Evolutionary conservation across 2,329 filamentous ascomycete genomes (phyloP), one percentile per base, ranked within the genome.

Genomic region (Fusarium circinatum): DNA sequence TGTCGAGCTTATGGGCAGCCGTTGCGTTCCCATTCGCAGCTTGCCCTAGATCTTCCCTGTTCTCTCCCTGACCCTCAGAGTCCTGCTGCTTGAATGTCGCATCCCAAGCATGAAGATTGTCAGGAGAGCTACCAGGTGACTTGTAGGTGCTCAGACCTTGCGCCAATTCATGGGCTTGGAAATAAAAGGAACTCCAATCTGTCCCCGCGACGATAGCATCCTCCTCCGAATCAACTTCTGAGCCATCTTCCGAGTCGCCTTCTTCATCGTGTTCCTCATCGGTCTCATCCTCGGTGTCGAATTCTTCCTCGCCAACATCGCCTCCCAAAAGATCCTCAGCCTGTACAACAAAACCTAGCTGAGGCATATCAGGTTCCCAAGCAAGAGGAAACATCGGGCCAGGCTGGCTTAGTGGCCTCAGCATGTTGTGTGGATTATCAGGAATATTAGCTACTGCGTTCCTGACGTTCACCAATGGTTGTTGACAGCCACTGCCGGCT

Each of bases 341-440:
- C 22, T 57, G 56, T 38, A 70, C 51, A 41, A 55, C 65, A 20
- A 70, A 56, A 12, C 54, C 59, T n/a, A 55, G 64, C 36, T 68
- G 67, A 15, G 73, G 39, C 44, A 71, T 30, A 30, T 62, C 58
- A n/a, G 62, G 76, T 15, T 68, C 64, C 60, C 63, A 62, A 48
- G 71, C 28, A 62, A 64, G 60, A 32, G 63, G n/a, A 38, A 63
- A 38, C 24, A 52, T 26, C 12, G 58, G 66, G 3, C 63, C 61
- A 34, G 38, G 52, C 52, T 34, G 66, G 48, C 26, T 55, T 45
- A 30, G n/a, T 45, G 39, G 41, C n/a, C 34, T 65, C 52, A 48
- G 36, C 28, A 47, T 55, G 22, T 65, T 68, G 52, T 80, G 79
- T 8, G 82, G 81, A 48, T 83, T 82, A 17, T 80, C 78, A 8